Conservation (phyloP, 768 basidiomycete genomes). For the Asterophora lycoperdoides region DNA sequence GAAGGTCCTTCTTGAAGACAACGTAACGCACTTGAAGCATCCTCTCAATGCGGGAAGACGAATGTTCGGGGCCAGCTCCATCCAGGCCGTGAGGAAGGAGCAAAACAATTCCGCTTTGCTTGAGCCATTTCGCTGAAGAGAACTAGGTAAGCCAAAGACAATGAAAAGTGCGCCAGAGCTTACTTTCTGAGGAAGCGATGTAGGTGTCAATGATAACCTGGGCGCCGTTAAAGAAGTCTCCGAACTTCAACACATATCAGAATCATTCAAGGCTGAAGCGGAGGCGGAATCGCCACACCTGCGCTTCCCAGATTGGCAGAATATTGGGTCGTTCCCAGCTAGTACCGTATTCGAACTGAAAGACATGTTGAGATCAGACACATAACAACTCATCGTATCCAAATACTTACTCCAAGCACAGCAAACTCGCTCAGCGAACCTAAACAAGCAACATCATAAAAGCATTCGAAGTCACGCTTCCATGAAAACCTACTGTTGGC, state of each 20-base stretch:
- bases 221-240: constrained; percentile 92
- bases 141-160: background rate
- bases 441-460: constrained; percentile 21
- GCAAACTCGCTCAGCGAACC: constrained; percentile 88
- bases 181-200: constrained; percentile 79
- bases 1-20: background rate
- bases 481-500: constrained; percentile 68
- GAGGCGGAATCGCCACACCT: constrained; percentile 38
- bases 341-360: constrained; percentile 85
- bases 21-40: constrained; percentile 69
- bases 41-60: constrained; percentile 81
- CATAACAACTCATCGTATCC: background rate
- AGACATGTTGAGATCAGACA: background rate
- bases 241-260: constrained; percentile 48
- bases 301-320: constrained; percentile 90
- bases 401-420: constrained; percentile 68
- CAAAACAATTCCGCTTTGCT: constrained; percentile 84
- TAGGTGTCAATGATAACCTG: constrained; percentile 87
- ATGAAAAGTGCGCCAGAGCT: constrained; percentile 20
- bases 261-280: background rate
- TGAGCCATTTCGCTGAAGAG: constrained; percentile 81
- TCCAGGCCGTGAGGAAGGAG: constrained; percentile 88
- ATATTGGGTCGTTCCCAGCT: constrained; percentile 85
- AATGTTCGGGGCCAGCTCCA: constrained; percentile 92
- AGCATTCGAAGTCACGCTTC: background rate